Evolutionary conservation across 164 flowering plant species (phyloP).

Genomic region (Macadamia integrifolia): DNA sequence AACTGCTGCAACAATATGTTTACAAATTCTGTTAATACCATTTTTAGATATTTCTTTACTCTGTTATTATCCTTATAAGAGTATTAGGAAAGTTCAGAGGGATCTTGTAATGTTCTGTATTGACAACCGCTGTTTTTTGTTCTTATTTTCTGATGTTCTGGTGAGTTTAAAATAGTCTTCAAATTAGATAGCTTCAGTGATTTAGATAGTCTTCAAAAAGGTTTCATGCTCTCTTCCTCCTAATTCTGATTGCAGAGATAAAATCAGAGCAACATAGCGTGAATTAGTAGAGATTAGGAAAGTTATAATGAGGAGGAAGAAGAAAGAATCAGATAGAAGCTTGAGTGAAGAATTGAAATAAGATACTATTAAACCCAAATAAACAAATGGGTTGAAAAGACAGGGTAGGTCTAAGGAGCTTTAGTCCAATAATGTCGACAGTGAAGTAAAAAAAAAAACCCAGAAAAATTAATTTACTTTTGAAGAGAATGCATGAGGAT

Average conservation of each 20-base stretch:
- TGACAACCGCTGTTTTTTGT: too few relatives aligned
- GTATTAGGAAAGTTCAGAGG: too few relatives aligned
- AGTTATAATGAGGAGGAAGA: too few relatives aligned
- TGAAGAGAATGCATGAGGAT: conserved; percentile 6
- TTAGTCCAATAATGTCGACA: neutral
- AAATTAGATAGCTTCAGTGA: too few relatives aligned
- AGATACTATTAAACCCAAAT: neutral
- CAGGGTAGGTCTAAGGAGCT: neutral
- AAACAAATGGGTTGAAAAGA: conserved; percentile 1
- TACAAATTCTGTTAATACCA: too few relatives aligned
- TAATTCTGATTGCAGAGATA: neutral
- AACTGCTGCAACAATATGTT: too few relatives aligned
- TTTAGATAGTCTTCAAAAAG: neutral
- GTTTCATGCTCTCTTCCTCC: too few relatives aligned
- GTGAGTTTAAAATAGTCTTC: too few relatives aligned
- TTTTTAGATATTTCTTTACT: too few relatives aligned
- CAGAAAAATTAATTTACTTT: neutral
- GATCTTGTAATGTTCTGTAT: too few relatives aligned
- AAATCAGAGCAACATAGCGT: neutral
- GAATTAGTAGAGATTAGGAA: neutral
- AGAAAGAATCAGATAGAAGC: neutral
- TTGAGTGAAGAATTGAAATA: neutral
- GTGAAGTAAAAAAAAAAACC: neutral
- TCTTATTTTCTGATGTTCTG: too few relatives aligned
- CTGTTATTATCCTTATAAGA: too few relatives aligned